Evolutionary conservation across 306 rosid species (phyloP), one percentile per base, ranked within the genome.

Genomic region (Fragaria vesca): DNA sequence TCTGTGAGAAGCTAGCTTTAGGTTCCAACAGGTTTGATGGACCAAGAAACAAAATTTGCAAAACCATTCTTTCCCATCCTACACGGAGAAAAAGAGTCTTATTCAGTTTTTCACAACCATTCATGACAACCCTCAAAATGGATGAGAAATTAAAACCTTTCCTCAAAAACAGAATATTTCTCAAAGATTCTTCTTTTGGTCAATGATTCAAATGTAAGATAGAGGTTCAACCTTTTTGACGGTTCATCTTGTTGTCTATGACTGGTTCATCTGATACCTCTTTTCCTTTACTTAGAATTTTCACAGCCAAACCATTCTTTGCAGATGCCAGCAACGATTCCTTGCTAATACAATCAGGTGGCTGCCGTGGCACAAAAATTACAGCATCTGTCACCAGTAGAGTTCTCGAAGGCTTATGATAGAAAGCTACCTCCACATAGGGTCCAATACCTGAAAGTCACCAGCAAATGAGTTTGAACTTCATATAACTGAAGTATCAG

Each of bases 11-110:
- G 85, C 90, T 93, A 74, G 94, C 88, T 71, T 88, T 91, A 38
- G 98, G 98, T 75, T 95, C 97, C 80, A 95, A 86, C 69, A 95
- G 91, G 83, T 95, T 93, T 54, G 99, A 90, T 77, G 97, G 99
- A 73, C 97, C 98, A 65, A 95, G 99, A 82, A 95, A 93, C 89
- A 95, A 85, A 83, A 95, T 93, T 81, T 95, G 99, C 28, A 95
- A 91, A 79, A 93, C 99, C 96, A 93, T 95, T 87, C 99, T 90
- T 88, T 95, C 98, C 99, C 99, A 93, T 67, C 97, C 97, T 93
- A 85, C 85, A 84, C 24, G 80, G 46, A 57, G 76, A 72, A 65
- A 72, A 65, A 58, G 60, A 81, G 11, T 36, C 66, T 57, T 60
- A 52, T 6, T 79, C 81, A 47, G 58, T 26, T 45, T 45, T 66